Conservation (phyloP, 2,329 filamentous ascomycete species). For the Alternaria triticimaculans region DNA sequence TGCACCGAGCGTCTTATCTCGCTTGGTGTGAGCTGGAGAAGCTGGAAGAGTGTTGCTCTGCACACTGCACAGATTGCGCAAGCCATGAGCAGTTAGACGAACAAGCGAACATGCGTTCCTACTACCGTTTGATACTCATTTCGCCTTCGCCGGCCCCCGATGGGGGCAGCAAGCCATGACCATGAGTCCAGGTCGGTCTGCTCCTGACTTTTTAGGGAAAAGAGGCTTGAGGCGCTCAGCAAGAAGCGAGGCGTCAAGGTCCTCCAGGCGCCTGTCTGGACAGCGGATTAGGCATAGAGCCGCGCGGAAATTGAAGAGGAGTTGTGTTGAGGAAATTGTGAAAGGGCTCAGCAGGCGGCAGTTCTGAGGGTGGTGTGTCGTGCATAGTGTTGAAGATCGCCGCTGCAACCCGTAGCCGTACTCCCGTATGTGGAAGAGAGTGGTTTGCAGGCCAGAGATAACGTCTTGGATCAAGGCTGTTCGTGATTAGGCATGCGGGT, state of each 20-base stretch:
- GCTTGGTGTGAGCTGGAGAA: constrained; percentile 20
- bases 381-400: constrained; percentile 18
- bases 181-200: constrained; percentile 31
- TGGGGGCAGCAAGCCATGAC: constrained; percentile 11
- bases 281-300: constrained; percentile 18
- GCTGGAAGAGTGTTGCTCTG: constrained; percentile 1
- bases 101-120: constrained; percentile 37
- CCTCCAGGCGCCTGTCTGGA: constrained; percentile 8
- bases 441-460: constrained; percentile 20
- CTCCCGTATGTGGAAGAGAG: constrained; percentile 20
- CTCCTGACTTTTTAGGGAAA: constrained; percentile 25
- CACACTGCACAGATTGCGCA: constrained; percentile 18
- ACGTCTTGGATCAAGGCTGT: constrained; percentile 21
- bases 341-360: constrained; percentile 21
- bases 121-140: constrained; percentile 32
- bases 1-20: constrained; percentile 35
- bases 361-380: constrained; percentile 18
- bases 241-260: constrained; percentile 30
- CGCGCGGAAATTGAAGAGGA: constrained; percentile 18
- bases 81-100: constrained; percentile 23
- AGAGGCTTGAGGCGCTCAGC: constrained; percentile 28
- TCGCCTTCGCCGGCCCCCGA: constrained; percentile 28
- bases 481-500: constrained; percentile 17
- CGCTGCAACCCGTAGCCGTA: constrained; percentile 20
- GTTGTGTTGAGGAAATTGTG: constrained; percentile 31